Conservation (phyloP, 2,329 filamentous ascomycete genomes). For the Cladophialophora exuberans region DNA sequence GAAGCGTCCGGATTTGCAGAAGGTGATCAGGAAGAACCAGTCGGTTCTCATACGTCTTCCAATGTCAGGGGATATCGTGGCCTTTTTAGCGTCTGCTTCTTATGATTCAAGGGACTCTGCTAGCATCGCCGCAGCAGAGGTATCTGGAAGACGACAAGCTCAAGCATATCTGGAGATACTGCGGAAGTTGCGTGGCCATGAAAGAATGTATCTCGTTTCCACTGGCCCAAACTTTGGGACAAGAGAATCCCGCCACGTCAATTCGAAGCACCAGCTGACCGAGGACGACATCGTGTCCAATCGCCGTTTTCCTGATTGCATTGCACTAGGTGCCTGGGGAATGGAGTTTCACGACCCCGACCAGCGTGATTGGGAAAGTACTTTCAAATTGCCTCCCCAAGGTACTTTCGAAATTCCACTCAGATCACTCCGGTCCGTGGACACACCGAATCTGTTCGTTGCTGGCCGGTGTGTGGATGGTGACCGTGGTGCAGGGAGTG, state of each 20-base stretch:
- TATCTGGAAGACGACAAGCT: conserved; percentile 10
- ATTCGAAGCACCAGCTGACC: conserved; percentile 14
- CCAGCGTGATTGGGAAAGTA: conserved; percentile 13
- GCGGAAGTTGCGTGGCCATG: conserved; percentile 17
- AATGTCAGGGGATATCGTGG: conserved; percentile 11
- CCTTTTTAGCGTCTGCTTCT: conserved; percentile 16
- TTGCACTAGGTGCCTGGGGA: conserved; percentile 16
- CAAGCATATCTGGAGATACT: conserved; percentile 16
- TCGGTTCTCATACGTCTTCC: conserved; percentile 14
- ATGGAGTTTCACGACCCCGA: conserved; percentile 14
- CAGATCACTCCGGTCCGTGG: neutral
- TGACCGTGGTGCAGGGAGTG: conserved; percentile 10
- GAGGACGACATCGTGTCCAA: conserved; percentile 9
- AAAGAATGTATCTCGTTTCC: conserved; percentile 20
- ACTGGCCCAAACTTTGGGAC: conserved; percentile 20
- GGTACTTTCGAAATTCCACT: conserved; percentile 18
- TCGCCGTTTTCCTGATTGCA: conserved; percentile 5
- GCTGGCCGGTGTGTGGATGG: conserved; percentile 19
- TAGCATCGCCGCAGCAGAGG: conserved; percentile 16
- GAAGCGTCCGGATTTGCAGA: conserved; percentile 1
- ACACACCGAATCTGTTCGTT: conserved; percentile 14
- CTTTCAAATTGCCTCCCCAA: conserved; percentile 1
- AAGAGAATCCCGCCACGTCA: conserved; percentile 18
- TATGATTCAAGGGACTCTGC: conserved; percentile 11
- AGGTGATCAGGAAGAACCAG: conserved; percentile 8